Percentiles rank a stretch among this genome's conserved stretches.
Evolutionary conservation across 1,139 yeast species (phyloP).

Genomic region (Meyerozyma elateridarum): DNA sequence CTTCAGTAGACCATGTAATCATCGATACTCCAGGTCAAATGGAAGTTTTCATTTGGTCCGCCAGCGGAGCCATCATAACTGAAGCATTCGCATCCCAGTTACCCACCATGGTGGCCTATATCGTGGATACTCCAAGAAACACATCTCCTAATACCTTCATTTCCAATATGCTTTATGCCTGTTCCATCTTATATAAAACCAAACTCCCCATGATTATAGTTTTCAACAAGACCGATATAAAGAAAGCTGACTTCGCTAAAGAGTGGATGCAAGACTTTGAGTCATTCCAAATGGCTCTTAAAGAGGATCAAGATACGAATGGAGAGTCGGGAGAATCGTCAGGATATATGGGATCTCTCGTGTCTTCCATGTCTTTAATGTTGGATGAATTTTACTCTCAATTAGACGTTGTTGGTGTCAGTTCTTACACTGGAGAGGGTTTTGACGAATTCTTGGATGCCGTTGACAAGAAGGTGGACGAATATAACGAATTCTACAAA

Average conservation of each 20-base stretch:
- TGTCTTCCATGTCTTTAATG: constrained; percentile 93
- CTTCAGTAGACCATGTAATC: constrained; percentile 63
- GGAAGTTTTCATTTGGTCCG: constrained; percentile 95
- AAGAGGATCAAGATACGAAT: constrained; percentile 55
- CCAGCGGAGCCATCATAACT: constrained; percentile 93
- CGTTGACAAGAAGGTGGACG: constrained; percentile 83
- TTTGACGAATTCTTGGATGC: constrained; percentile 83
- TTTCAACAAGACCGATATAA: constrained; percentile 90
- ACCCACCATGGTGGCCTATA: constrained; percentile 93
- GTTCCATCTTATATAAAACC: constrained; percentile 93
- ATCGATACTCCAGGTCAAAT: constrained; percentile 99
- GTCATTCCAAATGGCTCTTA: constrained; percentile 75
- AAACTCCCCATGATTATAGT: constrained; percentile 96
- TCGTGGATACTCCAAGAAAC: constrained; percentile 94
- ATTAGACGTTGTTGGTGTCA: constrained; percentile 85
- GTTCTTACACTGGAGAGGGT: constrained; percentile 90
- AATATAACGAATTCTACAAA: constrained; percentile 77
- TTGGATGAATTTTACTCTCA: constrained; percentile 94
- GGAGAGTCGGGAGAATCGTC: constrained; percentile 71
- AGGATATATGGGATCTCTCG: constrained; percentile 91
- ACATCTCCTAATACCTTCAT: constrained; percentile 94
- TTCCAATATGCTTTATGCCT: constrained; percentile 97
- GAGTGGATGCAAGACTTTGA: constrained; percentile 99
- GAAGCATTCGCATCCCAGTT: constrained; percentile 95
- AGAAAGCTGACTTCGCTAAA: constrained; percentile 79